A percentile compares a stretch with the other conserved stretches of the same genome.
Evolutionary conservation across 2,329 filamentous ascomycete genomes (phyloP).

Genomic region (Fusarium pininemorale): DNA sequence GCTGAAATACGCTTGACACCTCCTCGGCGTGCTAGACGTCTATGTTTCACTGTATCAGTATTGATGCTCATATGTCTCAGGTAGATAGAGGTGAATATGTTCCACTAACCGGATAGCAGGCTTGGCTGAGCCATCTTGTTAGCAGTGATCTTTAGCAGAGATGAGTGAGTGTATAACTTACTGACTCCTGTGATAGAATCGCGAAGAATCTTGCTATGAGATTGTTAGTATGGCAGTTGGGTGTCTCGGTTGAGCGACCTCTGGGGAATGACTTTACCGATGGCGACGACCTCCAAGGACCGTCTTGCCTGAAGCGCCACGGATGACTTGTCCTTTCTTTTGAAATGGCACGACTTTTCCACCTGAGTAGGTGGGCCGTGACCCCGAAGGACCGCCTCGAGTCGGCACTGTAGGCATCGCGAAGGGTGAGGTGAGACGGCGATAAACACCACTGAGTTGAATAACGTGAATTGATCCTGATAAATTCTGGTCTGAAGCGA

Average conservation of each 20-base stretch:
- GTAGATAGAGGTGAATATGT: not conserved
- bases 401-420: not conserved
- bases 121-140: constrained; percentile 54
- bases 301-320: constrained; percentile 23
- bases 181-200: constrained; percentile 62
- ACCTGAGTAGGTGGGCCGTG: not conserved
- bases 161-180: constrained; percentile 45
- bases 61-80: not conserved
- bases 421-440: not conserved
- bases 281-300: constrained; percentile 39
- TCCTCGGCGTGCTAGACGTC: constrained; percentile 77
- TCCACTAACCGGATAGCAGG: constrained; percentile 60
- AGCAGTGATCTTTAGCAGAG: not conserved
- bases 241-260: too few relatives aligned
- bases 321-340: not conserved
- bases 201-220: constrained; percentile 56
- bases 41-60: constrained; percentile 42
- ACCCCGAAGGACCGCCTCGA: constrained; percentile 44
- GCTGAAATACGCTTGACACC: constrained; percentile 79
- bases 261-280: constrained; percentile 27
- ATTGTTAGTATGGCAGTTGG: not conserved
- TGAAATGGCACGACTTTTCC: not conserved
- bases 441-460: not conserved
- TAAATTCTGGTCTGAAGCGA: not conserved
- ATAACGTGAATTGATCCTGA: not conserved